Evolutionary conservation across 2,329 filamentous ascomycete genomes (phyloP), one percentile per base, ranked within the genome.

Genomic region (Botrytis fragariae): DNA sequence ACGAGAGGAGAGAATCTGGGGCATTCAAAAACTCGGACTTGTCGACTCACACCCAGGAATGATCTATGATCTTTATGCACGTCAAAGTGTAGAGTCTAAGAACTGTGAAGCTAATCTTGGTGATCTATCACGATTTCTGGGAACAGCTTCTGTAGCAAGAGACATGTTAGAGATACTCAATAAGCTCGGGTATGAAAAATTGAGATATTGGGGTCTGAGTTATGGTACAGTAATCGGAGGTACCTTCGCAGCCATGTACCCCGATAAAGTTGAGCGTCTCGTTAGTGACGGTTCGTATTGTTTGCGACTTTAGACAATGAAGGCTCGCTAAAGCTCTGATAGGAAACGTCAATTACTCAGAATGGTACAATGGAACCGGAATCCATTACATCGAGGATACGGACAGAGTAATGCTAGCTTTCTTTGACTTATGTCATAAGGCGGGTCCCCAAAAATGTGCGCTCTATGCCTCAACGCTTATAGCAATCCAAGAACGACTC

Each of bases 151-250:
- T 32, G 78, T 80, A 22, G 81, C 79, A 3, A 75, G 78, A 69
- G 82, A 82, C 48, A 82, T 82, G 81, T 76, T 81, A 20, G 77
- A 78, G 59, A 79, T 82, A 39, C 68, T 79, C 74, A 79, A 76
- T 32, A 78, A 76, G 74, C 79, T 74, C 64, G 77, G 73, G 70
- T 74, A 75, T 72, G 76, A 76, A 61, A 80, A 79, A 74, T 75
- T 87, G 39, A 84, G 84, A 77, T 87, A 86, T 75, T 84, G 85
- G 80, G 86, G 86, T 0, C 83, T 87, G 65, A 86, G 84, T 5
- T 88, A 88, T 74, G 84, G 84, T 1, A 85, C 83, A 1, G 78
- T 83, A 9, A 79, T 85, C 5, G 84, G 84, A 6, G 82, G 81
- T 22, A 84, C 82, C 0, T 85, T 85, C 71, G 84, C 84, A 14